Base-by-base conservation (phyloP, 208 protist genomes). In the Novymonas esmeraldas region DNA sequence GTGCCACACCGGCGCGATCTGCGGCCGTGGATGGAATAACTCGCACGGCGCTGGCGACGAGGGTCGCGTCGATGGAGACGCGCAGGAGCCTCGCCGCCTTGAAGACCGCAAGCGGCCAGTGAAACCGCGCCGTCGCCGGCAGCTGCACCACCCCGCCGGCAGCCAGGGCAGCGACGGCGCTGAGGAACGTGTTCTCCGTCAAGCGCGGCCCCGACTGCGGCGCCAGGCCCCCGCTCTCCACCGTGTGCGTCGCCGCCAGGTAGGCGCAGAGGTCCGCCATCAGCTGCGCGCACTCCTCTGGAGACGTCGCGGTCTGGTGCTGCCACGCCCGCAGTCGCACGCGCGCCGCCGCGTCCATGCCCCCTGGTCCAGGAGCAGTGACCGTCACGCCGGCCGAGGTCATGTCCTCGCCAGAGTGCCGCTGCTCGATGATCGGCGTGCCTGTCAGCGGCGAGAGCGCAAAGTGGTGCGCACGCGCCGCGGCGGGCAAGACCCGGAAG, bases 401-500 rank as follows among this genome's bases (percentile, higher is more conserved):
- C n/a, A n/a, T n/a, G n/a, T n/a, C n/a, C n/a, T n/a, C n/a, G n/a
- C n/a, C n/a, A n/a, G n/a, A n/a, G n/a, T 34, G 0, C 4, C 14
- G 16, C 39, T 33, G 16, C 22, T 46, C 36, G 31, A 1, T 13
- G 7, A 6, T 46, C n/a, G 57, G 34, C 5, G 48, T 16, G 20
- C 18, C 45, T 13, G 44, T 58, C 38, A 57, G 44, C 52, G 61
- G 44, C 2, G 71, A 64, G 6, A 22, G 6, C 14, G 28, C n/a
- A 57, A 81, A 74, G 74, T 84, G 82, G 52, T 84, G 78, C 1
- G 55, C 59, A 20, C 66, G 77, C 51, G 68, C 34, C 13, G 67
- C 56, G 33, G 65, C 36, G 1, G 87, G 84, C 24, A 93, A 63
- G 5, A 90, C 87, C 34, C 77, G 71, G 59, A 71, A 76, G 64